phyloP scores from a whole-genome alignment of 495 filamentous ascomycete genomes.

The Aspergillus panamensis region DNA sequence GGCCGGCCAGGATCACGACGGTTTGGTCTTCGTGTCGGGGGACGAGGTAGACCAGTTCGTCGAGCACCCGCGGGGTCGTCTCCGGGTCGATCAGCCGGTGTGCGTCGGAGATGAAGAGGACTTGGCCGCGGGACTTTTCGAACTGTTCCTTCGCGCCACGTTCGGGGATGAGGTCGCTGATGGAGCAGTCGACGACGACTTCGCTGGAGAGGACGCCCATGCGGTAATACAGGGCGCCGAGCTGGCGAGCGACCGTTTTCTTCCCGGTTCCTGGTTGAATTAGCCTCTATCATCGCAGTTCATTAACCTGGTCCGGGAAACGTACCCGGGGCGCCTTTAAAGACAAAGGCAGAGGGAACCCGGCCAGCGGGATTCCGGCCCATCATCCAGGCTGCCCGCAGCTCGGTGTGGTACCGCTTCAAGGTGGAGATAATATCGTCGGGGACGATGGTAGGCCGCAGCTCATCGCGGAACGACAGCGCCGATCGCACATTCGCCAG shows the following conservation, averaged over 20 bases:
- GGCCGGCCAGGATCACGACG: conserved; percentile 64
- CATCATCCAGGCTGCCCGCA: conserved; percentile 16
- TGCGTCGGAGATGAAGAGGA: conserved; percentile 68
- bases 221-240: conserved; percentile 23
- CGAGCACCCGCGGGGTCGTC: conserved; percentile 55
- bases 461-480: conserved; percentile 15
- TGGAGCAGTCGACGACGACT: conserved; percentile 39
- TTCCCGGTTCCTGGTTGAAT: conserved; percentile 41
- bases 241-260: conserved; percentile 41
- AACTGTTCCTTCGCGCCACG: conserved; percentile 55
- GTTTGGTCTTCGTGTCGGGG: conserved; percentile 53
- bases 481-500: conserved; percentile 4
- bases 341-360: conserved; percentile 17
- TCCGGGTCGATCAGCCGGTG: conserved; percentile 53
- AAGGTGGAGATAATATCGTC: conserved; percentile 19
- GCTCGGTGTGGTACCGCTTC: conserved; percentile 20
- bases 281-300: neutral
- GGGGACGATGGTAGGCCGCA: conserved; percentile 18
- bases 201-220: conserved; percentile 40
- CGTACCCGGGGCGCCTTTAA: conserved; percentile 22
- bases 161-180: conserved; percentile 35
- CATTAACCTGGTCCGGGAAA: neutral
- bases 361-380: conserved; percentile 11
- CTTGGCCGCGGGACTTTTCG: conserved; percentile 57
- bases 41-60: conserved; percentile 56